Conservation (phyloP, 2,329 filamentous ascomycete genomes). For the Graphiopsis chlorocephala region DNA sequence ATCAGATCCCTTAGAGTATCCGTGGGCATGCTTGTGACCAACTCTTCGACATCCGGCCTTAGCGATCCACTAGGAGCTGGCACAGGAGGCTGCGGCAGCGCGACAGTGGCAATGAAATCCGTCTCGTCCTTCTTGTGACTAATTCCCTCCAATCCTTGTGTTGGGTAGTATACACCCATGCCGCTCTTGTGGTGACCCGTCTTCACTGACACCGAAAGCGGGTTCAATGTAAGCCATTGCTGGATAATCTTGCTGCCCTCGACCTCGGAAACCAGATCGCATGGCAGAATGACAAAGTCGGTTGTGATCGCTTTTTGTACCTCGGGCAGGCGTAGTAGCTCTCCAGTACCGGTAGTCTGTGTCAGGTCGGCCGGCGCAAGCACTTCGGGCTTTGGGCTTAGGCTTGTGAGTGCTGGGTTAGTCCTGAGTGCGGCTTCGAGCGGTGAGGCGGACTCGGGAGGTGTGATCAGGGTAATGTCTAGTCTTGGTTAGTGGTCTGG, state of each 20-base stretch:
- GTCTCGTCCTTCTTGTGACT: constrained; percentile 87
- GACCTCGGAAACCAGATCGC: constrained; percentile 88
- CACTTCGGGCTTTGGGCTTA: constrained; percentile 70
- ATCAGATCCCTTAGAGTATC: constrained; percentile 82
- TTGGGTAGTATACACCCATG: constrained; percentile 87
- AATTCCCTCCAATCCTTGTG: constrained; percentile 63
- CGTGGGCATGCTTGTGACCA: constrained; percentile 84
- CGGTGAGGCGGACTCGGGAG: constrained; percentile 58
- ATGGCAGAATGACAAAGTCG: constrained; percentile 88
- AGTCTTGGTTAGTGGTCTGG: not conserved
- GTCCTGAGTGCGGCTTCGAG: constrained; percentile 70
- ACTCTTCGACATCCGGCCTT: constrained; percentile 66
- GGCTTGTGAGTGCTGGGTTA: constrained; percentile 71
- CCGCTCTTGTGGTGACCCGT: constrained; percentile 68
- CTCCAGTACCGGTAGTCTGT: constrained; percentile 83
- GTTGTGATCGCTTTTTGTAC: constrained; percentile 73
- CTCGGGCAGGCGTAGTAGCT: constrained; percentile 80
- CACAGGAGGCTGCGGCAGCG: constrained; percentile 58
- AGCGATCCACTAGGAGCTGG: constrained; percentile 63
- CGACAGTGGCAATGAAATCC: constrained; percentile 80
- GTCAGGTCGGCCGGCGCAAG: constrained; percentile 73
- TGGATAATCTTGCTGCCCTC: constrained; percentile 79
- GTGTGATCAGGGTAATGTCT: constrained; percentile 58
- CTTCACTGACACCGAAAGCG: constrained; percentile 51
- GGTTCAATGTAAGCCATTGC: constrained; percentile 80